Percentiles rank a stretch among this genome's conserved stretches.
Evolutionary conservation across 371 early-diverging fungal genomes (phyloP).

Genomic region (Mucor sp.): DNA sequence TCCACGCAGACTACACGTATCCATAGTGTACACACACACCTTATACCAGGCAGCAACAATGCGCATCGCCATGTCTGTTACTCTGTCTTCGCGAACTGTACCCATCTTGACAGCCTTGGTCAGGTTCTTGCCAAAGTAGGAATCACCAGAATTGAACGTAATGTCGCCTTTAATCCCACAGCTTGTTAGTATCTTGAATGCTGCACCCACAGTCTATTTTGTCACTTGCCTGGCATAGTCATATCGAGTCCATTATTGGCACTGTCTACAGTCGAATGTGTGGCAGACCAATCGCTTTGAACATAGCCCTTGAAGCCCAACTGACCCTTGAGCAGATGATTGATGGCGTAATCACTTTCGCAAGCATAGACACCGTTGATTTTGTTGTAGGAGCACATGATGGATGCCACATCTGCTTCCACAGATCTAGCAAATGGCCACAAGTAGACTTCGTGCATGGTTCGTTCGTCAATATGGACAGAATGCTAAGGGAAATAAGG

Average conservation of each 20-base stretch:
- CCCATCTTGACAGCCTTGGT: conserved; percentile 38
- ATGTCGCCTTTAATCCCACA: conserved; percentile 22
- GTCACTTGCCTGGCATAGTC: conserved; percentile 53
- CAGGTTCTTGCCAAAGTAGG: conserved; percentile 45
- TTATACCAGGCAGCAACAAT: conserved; percentile 60
- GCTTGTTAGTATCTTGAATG: not conserved
- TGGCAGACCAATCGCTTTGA: conserved; percentile 45
- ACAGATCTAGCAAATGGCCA: conserved; percentile 56
- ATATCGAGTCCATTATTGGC: conserved; percentile 58
- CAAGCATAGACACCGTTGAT: conserved; percentile 54
- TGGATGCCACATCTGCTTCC: conserved; percentile 53
- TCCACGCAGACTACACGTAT: too few relatives aligned
- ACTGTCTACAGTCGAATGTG: conserved; percentile 34
- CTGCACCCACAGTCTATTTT: too few relatives aligned
- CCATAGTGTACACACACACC: conserved; percentile 27
- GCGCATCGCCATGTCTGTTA: conserved; percentile 61
- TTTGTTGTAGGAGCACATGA: conserved; percentile 65
- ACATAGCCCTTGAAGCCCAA: conserved; percentile 51
- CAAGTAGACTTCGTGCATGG: conserved; percentile 60
- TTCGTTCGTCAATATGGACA: conserved; percentile 53
- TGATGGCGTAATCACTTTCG: conserved; percentile 48
- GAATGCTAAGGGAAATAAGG: conserved; percentile 14
- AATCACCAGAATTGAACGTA: conserved; percentile 27
- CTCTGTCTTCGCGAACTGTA: conserved; percentile 30
- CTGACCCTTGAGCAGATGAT: conserved; percentile 45